Evolutionary conservation across 441 rosid genomes (phyloP).

Genomic region (Pelargonium myrrhifolium): DNA sequence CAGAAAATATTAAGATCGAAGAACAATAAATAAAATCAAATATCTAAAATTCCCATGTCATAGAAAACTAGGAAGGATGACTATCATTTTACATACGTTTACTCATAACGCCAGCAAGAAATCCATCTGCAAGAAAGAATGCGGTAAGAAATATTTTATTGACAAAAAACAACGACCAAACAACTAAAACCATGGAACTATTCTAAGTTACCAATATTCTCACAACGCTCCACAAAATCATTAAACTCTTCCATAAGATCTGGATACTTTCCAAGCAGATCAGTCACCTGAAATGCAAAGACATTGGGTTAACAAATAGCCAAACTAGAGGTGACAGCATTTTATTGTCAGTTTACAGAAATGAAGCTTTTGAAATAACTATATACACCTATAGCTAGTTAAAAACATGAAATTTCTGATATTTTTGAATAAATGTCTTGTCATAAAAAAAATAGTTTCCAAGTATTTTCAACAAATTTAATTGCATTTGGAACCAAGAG

Average conservation of each 20-base stretch:
- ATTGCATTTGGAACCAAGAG: not conserved
- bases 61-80: constrained; percentile 15
- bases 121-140: constrained; percentile 59
- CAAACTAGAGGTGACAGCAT: constrained; percentile 17
- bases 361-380: not conserved
- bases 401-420: not conserved
- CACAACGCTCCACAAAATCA: constrained; percentile 79
- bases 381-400: not conserved
- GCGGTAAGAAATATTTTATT: constrained; percentile 38
- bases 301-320: not conserved
- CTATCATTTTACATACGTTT: constrained; percentile 56
- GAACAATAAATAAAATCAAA: not conserved
- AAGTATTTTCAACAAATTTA: not conserved
- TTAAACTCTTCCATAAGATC: constrained; percentile 85
- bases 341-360: not conserved
- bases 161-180: constrained; percentile 15
- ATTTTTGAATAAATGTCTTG: not conserved
- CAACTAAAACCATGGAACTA: constrained; percentile 17
- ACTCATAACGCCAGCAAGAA: constrained; percentile 76
- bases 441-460: not conserved
- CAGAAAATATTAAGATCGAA: constrained; percentile 30
- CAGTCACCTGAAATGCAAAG: constrained; percentile 44
- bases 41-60: not conserved
- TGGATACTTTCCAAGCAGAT: constrained; percentile 70
- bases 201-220: constrained; percentile 59